A percentile compares a stretch with the other conserved stretches of the same genome.
Conservation (phyloP, 441 rosid species). For the Euphorbia corollata region DNA sequence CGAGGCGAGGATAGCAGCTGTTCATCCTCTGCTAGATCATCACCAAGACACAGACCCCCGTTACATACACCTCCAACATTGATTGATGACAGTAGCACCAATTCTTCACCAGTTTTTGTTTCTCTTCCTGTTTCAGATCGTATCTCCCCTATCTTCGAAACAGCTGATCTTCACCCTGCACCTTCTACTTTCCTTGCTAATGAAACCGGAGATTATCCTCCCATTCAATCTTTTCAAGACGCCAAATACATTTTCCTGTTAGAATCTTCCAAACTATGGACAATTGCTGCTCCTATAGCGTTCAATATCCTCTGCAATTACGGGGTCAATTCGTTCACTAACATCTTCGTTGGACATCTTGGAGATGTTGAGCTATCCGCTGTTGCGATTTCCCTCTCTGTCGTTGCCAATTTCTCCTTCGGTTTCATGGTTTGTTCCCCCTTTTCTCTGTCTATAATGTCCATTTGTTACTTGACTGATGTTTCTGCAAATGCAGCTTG, state of each 20-base stretch:
- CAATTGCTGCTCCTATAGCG: constrained; percentile 76
- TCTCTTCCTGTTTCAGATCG: background rate
- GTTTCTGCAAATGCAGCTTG: constrained; percentile 54
- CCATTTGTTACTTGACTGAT: too few relatives aligned
- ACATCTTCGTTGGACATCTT: constrained; percentile 75
- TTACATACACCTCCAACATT: constrained; percentile 8
- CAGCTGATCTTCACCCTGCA: constrained; percentile 48
- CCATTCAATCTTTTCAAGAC: constrained; percentile 33
- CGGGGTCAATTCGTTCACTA: constrained; percentile 74
- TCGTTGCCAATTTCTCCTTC: constrained; percentile 72
- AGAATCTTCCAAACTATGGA: constrained; percentile 64
- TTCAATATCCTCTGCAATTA: constrained; percentile 77
- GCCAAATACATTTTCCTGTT: constrained; percentile 38
- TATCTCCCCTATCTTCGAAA: constrained; percentile 21
- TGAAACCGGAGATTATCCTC: constrained; percentile 50
- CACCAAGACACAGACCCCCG: constrained; percentile 10
- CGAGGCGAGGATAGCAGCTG: constrained; percentile 27
- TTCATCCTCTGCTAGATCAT: constrained; percentile 28
- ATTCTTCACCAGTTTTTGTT: background rate
- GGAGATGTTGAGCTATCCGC: constrained; percentile 83
- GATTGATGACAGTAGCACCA: constrained; percentile 14
- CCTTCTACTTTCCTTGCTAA: constrained; percentile 33
- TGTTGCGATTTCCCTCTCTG: constrained; percentile 68
- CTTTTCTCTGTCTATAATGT: background rate
- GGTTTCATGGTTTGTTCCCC: constrained; percentile 60